phyloP scores from a whole-genome alignment of 2,329 filamentous ascomycete genomes.

The Penicillium frequentans region DNA sequence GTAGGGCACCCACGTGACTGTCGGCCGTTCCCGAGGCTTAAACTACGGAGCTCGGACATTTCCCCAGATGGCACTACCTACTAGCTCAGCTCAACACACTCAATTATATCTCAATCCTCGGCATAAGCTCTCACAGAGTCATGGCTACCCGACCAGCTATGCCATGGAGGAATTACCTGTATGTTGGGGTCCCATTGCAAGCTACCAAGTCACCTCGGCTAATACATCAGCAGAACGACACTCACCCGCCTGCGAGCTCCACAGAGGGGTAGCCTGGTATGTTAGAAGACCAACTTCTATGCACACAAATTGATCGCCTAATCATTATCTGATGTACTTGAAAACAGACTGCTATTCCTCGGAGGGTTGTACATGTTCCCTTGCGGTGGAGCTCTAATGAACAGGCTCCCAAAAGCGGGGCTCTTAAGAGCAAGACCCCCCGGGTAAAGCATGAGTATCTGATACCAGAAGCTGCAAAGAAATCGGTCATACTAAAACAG shows the following conservation, averaged over 20 bases:
- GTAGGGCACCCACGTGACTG: slow-evolving; percentile 6
- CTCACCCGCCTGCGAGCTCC: slow-evolving; percentile 2
- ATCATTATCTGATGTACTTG: not conserved
- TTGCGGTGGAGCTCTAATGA: not conserved
- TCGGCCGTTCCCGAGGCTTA: slow-evolving; percentile 3
- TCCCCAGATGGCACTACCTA: slow-evolving; percentile 8
- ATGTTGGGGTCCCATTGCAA: not conserved
- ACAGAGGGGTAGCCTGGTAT: slow-evolving; percentile 4
- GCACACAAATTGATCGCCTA: not conserved
- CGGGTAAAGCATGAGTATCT: not conserved
- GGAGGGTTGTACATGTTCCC: not conserved
- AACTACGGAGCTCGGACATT: slow-evolving; percentile 3
- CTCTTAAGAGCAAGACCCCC: not conserved
- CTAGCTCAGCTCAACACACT: not conserved
- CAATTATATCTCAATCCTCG: not conserved
- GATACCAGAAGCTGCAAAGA: not conserved
- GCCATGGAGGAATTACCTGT: not conserved
- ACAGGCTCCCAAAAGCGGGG: not conserved
- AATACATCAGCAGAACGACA: slow-evolving; percentile 3
- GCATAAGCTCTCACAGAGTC: not conserved
- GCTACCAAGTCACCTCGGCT: not conserved
- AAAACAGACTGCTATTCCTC: not conserved
- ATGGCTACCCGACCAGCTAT: not conserved
- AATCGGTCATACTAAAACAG: not conserved
- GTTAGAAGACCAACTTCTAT: not conserved